These are phyloP conservation scores for Nothophoma quercina DNA, from an alignment of 2,329 filamentous ascomycete species.

Conservation along the genomic window DNA sequence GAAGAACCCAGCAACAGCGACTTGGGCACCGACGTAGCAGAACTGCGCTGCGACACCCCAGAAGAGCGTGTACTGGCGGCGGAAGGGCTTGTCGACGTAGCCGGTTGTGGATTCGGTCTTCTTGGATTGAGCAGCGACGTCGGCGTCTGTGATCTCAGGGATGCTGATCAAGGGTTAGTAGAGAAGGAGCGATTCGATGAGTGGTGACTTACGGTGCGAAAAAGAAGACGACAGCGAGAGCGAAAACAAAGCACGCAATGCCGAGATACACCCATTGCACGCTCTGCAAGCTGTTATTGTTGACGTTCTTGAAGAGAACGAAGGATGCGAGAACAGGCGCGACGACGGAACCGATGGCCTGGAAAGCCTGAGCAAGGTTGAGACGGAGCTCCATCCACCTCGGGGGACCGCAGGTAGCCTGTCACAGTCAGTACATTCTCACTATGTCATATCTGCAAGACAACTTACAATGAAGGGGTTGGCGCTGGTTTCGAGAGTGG, in stretches of 20 bases:
- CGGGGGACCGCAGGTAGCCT: slow-evolving; percentile 63
- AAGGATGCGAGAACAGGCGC: slow-evolving; percentile 66
- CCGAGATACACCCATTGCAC: slow-evolving; percentile 65
- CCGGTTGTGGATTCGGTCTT: slow-evolving; percentile 29
- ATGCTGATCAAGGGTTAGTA: slow-evolving; percentile 38
- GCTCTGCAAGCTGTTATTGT: slow-evolving; percentile 45
- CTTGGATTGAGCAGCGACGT: slow-evolving; percentile 62
- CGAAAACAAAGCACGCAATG: slow-evolving; percentile 66
- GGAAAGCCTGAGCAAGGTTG: slow-evolving; percentile 66
- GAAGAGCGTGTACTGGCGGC: slow-evolving; percentile 57
- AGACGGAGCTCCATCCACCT: slow-evolving; percentile 66
- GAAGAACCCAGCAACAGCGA: slow-evolving; percentile 60
- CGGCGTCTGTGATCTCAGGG: slow-evolving; percentile 66
- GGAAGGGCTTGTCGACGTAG: slow-evolving; percentile 57
- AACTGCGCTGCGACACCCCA: slow-evolving; percentile 63
- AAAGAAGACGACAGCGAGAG: slow-evolving; percentile 65
- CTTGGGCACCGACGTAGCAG: slow-evolving; percentile 67
- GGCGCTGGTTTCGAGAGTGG: slow-evolving; percentile 64
- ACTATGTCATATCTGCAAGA: not conserved
- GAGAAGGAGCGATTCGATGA: not conserved
- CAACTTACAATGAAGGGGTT: slow-evolving; percentile 52
- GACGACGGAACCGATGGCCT: slow-evolving; percentile 65
- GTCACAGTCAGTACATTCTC: not conserved
- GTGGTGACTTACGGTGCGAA: slow-evolving; percentile 59
- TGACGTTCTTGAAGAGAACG: slow-evolving; percentile 61